Evolutionary conservation across 2,329 filamentous ascomycete species (phyloP), one percentile per base, ranked within the genome.

Genomic region (Tolypocladium cylindrosporum): DNA sequence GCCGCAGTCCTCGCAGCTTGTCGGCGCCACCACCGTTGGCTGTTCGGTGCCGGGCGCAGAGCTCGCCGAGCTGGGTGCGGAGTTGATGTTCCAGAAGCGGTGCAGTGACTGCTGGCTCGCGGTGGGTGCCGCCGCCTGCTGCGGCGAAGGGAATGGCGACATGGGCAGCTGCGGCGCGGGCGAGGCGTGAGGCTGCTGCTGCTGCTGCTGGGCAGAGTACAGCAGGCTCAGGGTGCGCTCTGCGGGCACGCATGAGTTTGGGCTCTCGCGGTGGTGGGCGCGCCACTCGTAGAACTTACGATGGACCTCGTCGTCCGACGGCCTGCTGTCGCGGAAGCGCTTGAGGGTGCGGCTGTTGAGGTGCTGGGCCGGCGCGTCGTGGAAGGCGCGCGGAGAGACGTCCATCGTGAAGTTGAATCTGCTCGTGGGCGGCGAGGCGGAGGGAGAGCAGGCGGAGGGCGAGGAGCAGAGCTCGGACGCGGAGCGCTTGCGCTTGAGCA

Each of bases 401-500:
- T 71, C 68, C 61, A 74, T 70, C 34, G 64, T 66, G 37, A 72
- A 64, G 55, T 68, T 60, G 60, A 55, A 58, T 48, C 59, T 57
- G 45, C 61, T 63, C 6, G 68, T 63, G 37, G 72, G 71, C 61
- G 27, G 75, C 50, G 75, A 73, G 59, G 72, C 74, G 50, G 77
- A 74, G 11, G 79, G 70, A 8, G 73, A 71, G 55, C 74, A 34
- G 3, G 45, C 64, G 55, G 68, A 71, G 55, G 75, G 77, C 41
- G 75, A 75, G 41, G 75, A 72, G 54, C 77, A 79, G 59, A 84
- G 73, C 67, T 84, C 81, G 27, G 81, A 81, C 57, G 79, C 76
- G 64, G 83, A 86, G 50, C 83, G 79, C 75, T 87, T 87, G 71
- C 84, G 83, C 69, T 87, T 87, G 66, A 84, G 72, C 34, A 77